Conservation (phyloP, 768 basidiomycete species). For the Obba rivulosa region DNA sequence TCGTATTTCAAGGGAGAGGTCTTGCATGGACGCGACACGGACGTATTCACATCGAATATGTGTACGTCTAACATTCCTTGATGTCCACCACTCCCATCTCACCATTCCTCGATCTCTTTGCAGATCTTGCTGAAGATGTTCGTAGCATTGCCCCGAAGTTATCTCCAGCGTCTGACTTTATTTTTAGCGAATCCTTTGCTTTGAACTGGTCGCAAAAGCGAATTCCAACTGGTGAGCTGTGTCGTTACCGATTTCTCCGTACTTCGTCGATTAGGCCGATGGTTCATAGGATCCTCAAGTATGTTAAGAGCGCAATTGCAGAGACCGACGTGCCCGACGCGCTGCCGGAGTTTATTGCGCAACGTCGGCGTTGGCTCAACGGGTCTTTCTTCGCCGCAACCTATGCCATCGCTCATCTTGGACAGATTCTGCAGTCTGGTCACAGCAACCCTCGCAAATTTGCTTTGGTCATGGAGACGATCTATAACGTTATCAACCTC, state of each 20-base stretch:
- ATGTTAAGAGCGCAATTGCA: slow-evolving; percentile 89
- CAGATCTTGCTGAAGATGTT: slow-evolving; percentile 89
- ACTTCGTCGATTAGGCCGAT: no score
- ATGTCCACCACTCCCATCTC: neutral
- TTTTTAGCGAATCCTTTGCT: slow-evolving; percentile 71
- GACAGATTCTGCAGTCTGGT: slow-evolving; percentile 74
- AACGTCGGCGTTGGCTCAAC: slow-evolving; percentile 84
- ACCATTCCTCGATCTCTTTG: neutral
- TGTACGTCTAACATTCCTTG: slow-evolving; percentile 42
- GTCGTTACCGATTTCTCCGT: slow-evolving; percentile 1
- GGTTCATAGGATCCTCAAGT: slow-evolving; percentile 80
- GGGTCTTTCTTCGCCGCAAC: slow-evolving; percentile 95
- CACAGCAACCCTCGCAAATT: slow-evolving; percentile 76
- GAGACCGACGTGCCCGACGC: slow-evolving; percentile 94
- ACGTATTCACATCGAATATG: slow-evolving; percentile 96
- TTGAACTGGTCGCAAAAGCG: slow-evolving; percentile 72
- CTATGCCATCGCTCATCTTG: slow-evolving; percentile 86
- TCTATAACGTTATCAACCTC: slow-evolving; percentile 84
- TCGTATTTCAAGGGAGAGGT: slow-evolving; percentile 98
- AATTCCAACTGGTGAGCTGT: slow-evolving; percentile 66
- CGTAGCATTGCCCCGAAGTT: slow-evolving; percentile 16
- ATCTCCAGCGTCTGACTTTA: slow-evolving; percentile 20
- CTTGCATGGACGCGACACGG: slow-evolving; percentile 75
- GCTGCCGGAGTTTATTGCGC: slow-evolving; percentile 89
- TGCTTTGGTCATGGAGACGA: slow-evolving; percentile 70